Conservation (phyloP, 2,329 filamentous ascomycete genomes). For the Tolypocladium endophyticum region DNA sequence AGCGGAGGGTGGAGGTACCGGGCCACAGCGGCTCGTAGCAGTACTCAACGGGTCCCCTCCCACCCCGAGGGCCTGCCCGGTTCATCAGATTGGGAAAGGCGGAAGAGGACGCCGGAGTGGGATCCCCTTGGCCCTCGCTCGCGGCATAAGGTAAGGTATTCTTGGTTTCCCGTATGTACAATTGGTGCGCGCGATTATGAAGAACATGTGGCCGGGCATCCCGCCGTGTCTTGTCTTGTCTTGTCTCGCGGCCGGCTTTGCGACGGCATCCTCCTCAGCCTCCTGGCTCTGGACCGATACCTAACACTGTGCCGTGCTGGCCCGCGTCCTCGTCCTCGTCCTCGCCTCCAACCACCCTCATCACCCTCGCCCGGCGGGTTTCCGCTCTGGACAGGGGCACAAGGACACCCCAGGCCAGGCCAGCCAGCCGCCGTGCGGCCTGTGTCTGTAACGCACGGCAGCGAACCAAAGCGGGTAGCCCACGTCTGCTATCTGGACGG, state of each 20-base stretch:
- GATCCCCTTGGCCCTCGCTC: background rate
- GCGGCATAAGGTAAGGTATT: background rate
- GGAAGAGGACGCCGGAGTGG: constrained; percentile 1
- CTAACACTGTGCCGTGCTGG: background rate
- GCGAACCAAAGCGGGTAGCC: background rate
- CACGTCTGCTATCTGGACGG: background rate
- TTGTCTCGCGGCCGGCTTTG: background rate
- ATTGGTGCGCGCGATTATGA: background rate
- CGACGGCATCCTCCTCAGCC: background rate
- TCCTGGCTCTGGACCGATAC: background rate
- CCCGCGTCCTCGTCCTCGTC: background rate
- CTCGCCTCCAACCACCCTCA: background rate
- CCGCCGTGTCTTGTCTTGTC: constrained; percentile 4
- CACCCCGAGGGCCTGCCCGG: background rate
- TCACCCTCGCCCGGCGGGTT: background rate
- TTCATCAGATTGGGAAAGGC: constrained; percentile 5
- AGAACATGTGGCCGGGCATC: constrained; percentile 2
- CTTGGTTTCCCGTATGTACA: background rate
- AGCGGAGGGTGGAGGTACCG: background rate
- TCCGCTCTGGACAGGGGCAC: constrained; percentile 1
- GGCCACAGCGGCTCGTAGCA: background rate
- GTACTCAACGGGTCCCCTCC: background rate
- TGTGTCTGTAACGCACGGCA: background rate
- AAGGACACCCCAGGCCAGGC: background rate
- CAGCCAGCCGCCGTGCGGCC: constrained; percentile 1